Conservation (phyloP, 495 filamentous ascomycete species). For the Penicillium antarcticum region DNA sequence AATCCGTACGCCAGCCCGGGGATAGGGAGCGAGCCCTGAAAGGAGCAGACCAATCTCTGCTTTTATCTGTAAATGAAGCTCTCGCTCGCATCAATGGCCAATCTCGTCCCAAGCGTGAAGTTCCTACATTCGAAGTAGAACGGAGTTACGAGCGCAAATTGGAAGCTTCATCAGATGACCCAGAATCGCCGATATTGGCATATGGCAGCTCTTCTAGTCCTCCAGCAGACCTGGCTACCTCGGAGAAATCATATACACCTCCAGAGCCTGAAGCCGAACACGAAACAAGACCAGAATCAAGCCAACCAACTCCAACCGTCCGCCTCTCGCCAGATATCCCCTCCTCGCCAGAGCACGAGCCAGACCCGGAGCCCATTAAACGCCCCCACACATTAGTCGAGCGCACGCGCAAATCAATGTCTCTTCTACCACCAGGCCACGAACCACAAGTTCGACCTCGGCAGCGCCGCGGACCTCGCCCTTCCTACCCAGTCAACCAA, state of each 20-base stretch:
- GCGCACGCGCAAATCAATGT: constrained; percentile 83
- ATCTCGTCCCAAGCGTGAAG: constrained; percentile 24
- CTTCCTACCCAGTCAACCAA: constrained; percentile 59
- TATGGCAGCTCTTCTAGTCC: background rate
- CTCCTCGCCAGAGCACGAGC: constrained; percentile 5
- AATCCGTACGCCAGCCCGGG: constrained; percentile 37
- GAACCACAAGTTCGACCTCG: constrained; percentile 19
- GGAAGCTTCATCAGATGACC: background rate
- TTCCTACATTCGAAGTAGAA: background rate
- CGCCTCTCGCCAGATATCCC: constrained; percentile 14
- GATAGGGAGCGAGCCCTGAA: constrained; percentile 34
- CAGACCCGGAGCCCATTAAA: constrained; percentile 23
- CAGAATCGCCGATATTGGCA: background rate
- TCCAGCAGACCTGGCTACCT: background rate
- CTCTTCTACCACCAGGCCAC: constrained; percentile 41
- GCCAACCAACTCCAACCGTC: constrained; percentile 12
- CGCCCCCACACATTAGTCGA: constrained; percentile 53
- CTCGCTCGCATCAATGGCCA: constrained; percentile 50
- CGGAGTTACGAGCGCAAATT: background rate
- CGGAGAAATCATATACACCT: background rate
- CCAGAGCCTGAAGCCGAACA: constrained; percentile 2
- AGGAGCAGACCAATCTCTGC: constrained; percentile 45
- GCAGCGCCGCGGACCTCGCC: constrained; percentile 38
- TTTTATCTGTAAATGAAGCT: constrained; percentile 56
- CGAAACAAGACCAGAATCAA: constrained; percentile 3